phyloP scores from a whole-genome alignment of 768 basidiomycete genomes.

The Vishniacozyma victoriae region DNA sequence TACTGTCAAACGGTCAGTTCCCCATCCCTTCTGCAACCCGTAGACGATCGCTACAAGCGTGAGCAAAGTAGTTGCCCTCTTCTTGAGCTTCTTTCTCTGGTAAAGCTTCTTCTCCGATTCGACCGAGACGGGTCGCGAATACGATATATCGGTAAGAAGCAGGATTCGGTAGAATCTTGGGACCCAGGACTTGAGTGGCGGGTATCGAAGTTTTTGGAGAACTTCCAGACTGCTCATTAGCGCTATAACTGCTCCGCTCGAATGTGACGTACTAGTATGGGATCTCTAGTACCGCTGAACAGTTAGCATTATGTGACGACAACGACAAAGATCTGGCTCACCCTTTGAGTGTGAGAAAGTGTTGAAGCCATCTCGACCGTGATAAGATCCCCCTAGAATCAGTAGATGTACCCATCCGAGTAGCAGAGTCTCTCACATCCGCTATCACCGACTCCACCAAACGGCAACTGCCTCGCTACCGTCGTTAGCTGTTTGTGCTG shows the following conservation, averaged over 20 bases:
- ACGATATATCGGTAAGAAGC: slow-evolving; percentile 5
- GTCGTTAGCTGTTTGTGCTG: neutral
- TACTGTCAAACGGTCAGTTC: neutral
- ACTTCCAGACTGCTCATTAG: slow-evolving; percentile 31
- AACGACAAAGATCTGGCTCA: slow-evolving; percentile 10
- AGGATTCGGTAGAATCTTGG: slow-evolving; percentile 12
- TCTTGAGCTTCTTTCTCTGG: slow-evolving; percentile 4
- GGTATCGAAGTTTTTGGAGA: slow-evolving; percentile 40
- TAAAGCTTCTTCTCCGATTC: slow-evolving; percentile 14
- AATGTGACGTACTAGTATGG: slow-evolving; percentile 11
- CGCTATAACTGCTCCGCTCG: neutral
- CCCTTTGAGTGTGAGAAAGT: slow-evolving; percentile 42
- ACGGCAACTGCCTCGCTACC: slow-evolving; percentile 31
- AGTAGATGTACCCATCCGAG: no score
- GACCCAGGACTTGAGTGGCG: slow-evolving; percentile 14
- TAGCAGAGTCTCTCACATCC: slow-evolving; percentile 14
- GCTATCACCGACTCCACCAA: slow-evolving; percentile 46
- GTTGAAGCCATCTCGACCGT: slow-evolving; percentile 40
- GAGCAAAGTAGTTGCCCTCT: neutral
- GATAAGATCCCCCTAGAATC: slow-evolving; percentile 43
- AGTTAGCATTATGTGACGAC: neutral
- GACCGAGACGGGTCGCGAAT: slow-evolving; percentile 16
- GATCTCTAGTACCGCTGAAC: slow-evolving; percentile 6
- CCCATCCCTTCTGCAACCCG: neutral
- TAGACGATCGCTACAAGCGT: neutral